Conservation (phyloP, 768 basidiomycete species). For the Pleurotus tuber-regium region DNA sequence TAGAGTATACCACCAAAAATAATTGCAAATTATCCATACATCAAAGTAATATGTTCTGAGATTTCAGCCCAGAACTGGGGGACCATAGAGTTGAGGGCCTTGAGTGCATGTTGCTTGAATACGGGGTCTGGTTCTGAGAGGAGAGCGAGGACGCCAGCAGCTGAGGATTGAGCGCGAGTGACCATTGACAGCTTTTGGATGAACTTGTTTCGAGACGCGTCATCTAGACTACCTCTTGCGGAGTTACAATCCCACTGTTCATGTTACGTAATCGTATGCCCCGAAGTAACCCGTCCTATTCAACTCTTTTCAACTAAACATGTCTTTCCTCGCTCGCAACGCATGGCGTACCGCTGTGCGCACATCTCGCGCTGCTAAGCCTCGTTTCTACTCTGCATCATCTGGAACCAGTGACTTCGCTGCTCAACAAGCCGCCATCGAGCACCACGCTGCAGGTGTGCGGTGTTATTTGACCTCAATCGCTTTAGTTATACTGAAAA, state of each 20-base stretch:
- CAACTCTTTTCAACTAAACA: constrained; percentile 20
- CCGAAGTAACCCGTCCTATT: constrained; percentile 33
- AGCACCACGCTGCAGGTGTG: constrained; percentile 65
- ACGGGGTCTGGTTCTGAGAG: constrained; percentile 85
- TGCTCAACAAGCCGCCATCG: constrained; percentile 52
- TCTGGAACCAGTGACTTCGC: constrained; percentile 36
- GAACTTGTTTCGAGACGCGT: constrained; percentile 17
- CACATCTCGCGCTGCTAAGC: constrained; percentile 30
- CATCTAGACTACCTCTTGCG: constrained; percentile 22
- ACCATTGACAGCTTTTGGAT: constrained; percentile 48
- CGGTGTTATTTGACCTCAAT: background rate
- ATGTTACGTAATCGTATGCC: constrained; percentile 20
- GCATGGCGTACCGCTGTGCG: constrained; percentile 48
- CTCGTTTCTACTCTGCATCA: constrained; percentile 31
- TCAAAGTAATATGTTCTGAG: constrained; percentile 86
- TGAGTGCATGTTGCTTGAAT: constrained; percentile 91
- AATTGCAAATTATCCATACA: constrained; percentile 51
- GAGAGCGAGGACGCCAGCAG: constrained; percentile 88
- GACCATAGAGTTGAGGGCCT: constrained; percentile 77
- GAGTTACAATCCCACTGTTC: constrained; percentile 18
- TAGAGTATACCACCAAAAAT: background rate
- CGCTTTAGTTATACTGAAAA: constrained; percentile 11
- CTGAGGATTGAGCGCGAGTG: constrained; percentile 71
- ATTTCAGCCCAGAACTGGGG: constrained; percentile 99
- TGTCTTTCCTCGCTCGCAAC: constrained; percentile 51